Conservation (phyloP, 495 filamentous ascomycete species). For the Talaromyces borbonicus region DNA sequence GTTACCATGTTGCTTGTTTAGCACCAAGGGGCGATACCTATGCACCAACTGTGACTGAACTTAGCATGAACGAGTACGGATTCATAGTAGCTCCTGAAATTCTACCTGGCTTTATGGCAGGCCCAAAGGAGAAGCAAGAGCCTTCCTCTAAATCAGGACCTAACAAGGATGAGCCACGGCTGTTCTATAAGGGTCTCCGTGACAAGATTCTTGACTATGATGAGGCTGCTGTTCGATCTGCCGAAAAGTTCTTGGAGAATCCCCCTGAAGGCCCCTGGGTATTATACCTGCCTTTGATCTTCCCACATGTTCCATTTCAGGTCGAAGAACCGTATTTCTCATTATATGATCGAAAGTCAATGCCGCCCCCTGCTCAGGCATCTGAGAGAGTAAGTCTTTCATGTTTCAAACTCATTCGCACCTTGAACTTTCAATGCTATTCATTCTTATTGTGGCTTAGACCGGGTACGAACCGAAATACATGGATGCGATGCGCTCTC, state of each 20-base stretch:
- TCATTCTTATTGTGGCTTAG: no score
- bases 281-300: constrained; percentile 17
- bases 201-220: constrained; percentile 16
- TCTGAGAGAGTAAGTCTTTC: neutral
- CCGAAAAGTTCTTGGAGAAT: constrained; percentile 14
- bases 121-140: neutral
- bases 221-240: constrained; percentile 17
- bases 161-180: constrained; percentile 12
- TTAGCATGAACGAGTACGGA: constrained; percentile 17
- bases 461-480: constrained; percentile 18
- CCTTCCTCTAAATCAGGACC: neutral
- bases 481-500: constrained; percentile 13
- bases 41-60: constrained; percentile 18
- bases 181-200: constrained; percentile 16
- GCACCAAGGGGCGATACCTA: constrained; percentile 19
- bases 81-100: constrained; percentile 18
- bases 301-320: constrained; percentile 20
- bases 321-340: constrained; percentile 21
- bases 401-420: no score
- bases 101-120: constrained; percentile 11
- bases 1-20: constrained; percentile 20
- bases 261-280: constrained; percentile 20
- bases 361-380: constrained; percentile 6
- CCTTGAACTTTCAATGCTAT: no score
- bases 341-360: constrained; percentile 14